phyloP scores from a whole-genome alignment of 2,329 filamentous ascomycete genomes.

The Xylariaceae sp. region DNA sequence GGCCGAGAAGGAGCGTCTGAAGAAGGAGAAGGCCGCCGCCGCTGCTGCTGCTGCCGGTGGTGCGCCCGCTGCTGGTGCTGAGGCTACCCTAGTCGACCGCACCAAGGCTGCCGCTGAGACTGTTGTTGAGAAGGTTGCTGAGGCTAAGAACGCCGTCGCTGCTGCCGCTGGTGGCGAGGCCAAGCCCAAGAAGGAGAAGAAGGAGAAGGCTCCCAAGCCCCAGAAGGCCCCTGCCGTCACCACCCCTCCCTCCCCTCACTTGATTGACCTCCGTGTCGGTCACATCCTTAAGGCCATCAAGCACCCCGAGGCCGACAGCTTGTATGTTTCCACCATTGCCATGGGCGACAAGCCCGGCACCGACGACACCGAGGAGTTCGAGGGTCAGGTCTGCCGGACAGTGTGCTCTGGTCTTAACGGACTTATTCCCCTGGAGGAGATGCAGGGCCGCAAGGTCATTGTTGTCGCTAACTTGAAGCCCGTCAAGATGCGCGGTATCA shows the following conservation, averaged over 20 bases:
- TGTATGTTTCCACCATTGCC: constrained; percentile 92
- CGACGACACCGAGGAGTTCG: constrained; percentile 85
- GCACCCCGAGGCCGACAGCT: constrained; percentile 93
- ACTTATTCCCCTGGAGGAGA: constrained; percentile 84
- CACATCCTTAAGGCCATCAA: constrained; percentile 95
- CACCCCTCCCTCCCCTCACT: constrained; percentile 71
- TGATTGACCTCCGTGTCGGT: constrained; percentile 93
- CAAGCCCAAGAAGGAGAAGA: constrained; percentile 77
- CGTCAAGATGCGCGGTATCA: constrained; percentile 93
- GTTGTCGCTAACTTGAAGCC: constrained; percentile 98
- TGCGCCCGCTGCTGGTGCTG: constrained; percentile 40
- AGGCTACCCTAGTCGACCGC: constrained; percentile 50
- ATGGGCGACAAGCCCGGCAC: constrained; percentile 82
- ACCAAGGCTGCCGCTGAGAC: constrained; percentile 56
- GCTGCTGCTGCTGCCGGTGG: constrained; percentile 43
- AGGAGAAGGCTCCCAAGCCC: constrained; percentile 77
- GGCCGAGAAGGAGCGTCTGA: constrained; percentile 92
- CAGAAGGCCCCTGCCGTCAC: constrained; percentile 62
- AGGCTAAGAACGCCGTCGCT: constrained; percentile 50
- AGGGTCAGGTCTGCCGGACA: constrained; percentile 86
- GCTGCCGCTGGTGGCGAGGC: constrained; percentile 38
- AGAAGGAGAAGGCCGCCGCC: constrained; percentile 85
- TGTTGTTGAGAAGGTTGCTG: constrained; percentile 46
- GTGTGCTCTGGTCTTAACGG: constrained; percentile 97
- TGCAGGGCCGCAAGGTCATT: constrained; percentile 94